Conservation (phyloP, 2,329 filamentous ascomycete genomes). For the Canariomyces notabilis region DNA sequence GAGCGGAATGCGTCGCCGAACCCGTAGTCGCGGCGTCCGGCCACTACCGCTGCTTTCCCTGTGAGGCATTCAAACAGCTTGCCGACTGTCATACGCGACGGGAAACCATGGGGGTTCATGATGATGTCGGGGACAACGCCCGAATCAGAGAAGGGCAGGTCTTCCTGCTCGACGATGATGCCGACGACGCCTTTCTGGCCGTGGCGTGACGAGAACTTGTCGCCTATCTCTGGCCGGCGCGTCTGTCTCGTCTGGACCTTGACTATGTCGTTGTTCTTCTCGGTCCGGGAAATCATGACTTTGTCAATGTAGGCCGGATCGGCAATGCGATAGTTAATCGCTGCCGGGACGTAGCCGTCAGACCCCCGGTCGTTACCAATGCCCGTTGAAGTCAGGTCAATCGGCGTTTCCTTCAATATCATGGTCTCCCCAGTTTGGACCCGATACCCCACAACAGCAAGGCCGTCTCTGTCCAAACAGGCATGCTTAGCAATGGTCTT, state of each 20-base stretch:
- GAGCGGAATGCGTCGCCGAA: conserved; percentile 74
- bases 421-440: conserved; percentile 77
- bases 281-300: conserved; percentile 86
- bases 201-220: conserved; percentile 98
- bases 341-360: conserved; percentile 61
- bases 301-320: conserved; percentile 93
- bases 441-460: conserved; percentile 79
- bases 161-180: conserved; percentile 92
- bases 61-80: conserved; percentile 95
- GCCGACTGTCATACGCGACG: conserved; percentile 97
- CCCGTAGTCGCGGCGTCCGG: conserved; percentile 83
- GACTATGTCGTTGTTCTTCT: conserved; percentile 78
- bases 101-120: conserved; percentile 99
- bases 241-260: conserved; percentile 98
- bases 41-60: conserved; percentile 85
- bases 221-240: conserved; percentile 85
- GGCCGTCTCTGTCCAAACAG: conserved; percentile 75
- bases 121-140: conserved; percentile 97
- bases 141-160: conserved; percentile 90
- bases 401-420: conserved; percentile 82
- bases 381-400: conserved; percentile 69
- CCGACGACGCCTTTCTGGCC: conserved; percentile 97
- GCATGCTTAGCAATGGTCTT: conserved; percentile 62
- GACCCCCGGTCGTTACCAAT: conserved; percentile 62
- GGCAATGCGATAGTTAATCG: conserved; percentile 73